Percentiles rank a stretch among this genome's conserved stretches.
Evolutionary conservation across 1,284 basidiomycete species (phyloP).

Genomic region (Mycena citricolor): DNA sequence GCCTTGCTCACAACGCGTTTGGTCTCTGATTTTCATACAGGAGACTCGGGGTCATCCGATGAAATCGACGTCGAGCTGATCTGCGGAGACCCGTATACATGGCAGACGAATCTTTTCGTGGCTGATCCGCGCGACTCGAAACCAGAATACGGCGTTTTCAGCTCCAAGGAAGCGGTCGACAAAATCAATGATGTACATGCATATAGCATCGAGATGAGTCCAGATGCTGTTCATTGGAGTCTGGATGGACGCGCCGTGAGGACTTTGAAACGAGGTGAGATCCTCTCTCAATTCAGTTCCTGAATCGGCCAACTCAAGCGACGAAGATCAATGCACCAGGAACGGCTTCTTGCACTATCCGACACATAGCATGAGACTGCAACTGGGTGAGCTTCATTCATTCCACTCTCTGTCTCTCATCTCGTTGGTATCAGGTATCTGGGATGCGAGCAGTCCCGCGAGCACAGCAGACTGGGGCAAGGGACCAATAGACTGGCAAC

Average conservation of each 20-base stretch:
- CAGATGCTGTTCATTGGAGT: constrained; percentile 42
- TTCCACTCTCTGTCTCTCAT: constrained; percentile 37
- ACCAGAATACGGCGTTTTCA: constrained; percentile 42
- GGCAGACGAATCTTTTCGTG: constrained; percentile 49
- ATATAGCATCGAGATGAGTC: constrained; percentile 46
- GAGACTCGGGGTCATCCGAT: constrained; percentile 31
- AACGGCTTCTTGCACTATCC: constrained; percentile 12
- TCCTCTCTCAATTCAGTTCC: constrained; percentile 2
- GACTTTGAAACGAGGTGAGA: constrained; percentile 39
- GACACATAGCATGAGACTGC: constrained; percentile 35
- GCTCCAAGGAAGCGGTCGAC: constrained; percentile 33
- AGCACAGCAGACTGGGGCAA: constrained; percentile 48
- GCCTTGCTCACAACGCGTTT: neutral
- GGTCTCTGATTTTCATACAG: constrained; percentile 5
- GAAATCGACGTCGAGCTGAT: constrained; percentile 49
- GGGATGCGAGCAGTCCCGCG: constrained; percentile 46
- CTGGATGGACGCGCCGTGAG: constrained; percentile 41
- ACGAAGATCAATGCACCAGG: constrained; percentile 11
- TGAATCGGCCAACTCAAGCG: neutral
- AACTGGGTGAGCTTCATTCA: constrained; percentile 41
- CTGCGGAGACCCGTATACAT: constrained; percentile 39
- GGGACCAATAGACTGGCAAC: constrained; percentile 46
- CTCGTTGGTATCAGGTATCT: constrained; percentile 40
- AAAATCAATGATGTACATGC: constrained; percentile 32
- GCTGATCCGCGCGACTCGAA: constrained; percentile 32